Conservation (phyloP, 805 yeast genomes). For the Spathaspora arborariae region DNA sequence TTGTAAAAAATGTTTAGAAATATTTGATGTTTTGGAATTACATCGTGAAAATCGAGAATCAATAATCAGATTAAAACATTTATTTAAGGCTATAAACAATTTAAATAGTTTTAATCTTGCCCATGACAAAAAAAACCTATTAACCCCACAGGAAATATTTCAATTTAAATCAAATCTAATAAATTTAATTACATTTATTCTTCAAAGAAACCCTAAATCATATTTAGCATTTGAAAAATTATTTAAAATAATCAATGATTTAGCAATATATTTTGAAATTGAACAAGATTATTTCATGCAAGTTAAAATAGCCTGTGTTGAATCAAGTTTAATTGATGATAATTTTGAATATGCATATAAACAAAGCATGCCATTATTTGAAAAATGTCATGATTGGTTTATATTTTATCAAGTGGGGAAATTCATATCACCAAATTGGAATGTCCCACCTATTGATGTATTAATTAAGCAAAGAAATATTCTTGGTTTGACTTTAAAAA, state of each 20-base stretch:
- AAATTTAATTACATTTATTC: constrained; percentile 35
- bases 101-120: constrained; percentile 34
- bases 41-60: constrained; percentile 2
- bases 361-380: constrained; percentile 36
- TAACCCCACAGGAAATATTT: constrained; percentile 37
- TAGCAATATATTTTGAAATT: constrained; percentile 34
- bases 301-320: constrained; percentile 53
- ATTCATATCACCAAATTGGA: constrained; percentile 29
- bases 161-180: constrained; percentile 16
- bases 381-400: constrained; percentile 48
- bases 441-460: constrained; percentile 17
- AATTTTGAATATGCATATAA: constrained; percentile 59
- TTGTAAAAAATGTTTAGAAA: constrained; percentile 21
- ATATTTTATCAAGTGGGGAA: constrained; percentile 74
- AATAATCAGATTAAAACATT: constrained; percentile 25
- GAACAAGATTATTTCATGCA: constrained; percentile 23
- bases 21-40: constrained; percentile 18
- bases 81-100: constrained; percentile 31
- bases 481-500: constrained; percentile 46
- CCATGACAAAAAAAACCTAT: constrained; percentile 28
- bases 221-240: constrained; percentile 44
- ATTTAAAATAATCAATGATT: constrained; percentile 34
- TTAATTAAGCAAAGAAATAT: constrained; percentile 52
- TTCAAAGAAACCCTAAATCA: constrained; percentile 53
- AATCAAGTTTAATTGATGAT: constrained; percentile 58